Evolutionary conservation across 352 stramenopile genomes (phyloP).

Genomic region (Saprolegnia diclina): DNA sequence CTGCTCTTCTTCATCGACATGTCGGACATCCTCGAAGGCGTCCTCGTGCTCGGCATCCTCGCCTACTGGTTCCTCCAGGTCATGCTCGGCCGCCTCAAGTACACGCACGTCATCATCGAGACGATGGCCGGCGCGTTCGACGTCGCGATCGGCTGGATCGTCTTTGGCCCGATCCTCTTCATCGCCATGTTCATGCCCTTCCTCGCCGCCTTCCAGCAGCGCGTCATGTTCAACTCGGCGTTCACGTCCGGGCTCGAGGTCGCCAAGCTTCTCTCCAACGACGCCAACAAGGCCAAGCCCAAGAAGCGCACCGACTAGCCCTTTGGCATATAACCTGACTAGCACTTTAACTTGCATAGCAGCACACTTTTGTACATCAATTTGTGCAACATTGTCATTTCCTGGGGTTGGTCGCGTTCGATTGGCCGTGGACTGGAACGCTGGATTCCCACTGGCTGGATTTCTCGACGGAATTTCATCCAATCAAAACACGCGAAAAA

Average conservation of each 20-base stretch:
- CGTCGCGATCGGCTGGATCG: slow-evolving; percentile 21
- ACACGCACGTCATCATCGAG: slow-evolving; percentile 26
- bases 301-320: slow-evolving; percentile 48
- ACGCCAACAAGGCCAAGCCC: slow-evolving; percentile 55
- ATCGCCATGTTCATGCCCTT: slow-evolving; percentile 30
- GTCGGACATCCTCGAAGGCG: not conserved
- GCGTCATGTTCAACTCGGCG: slow-evolving; percentile 29
- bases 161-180: slow-evolving; percentile 28
- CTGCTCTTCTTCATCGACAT: slow-evolving; percentile 28
- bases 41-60: not conserved
- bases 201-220: slow-evolving; percentile 24
- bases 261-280: slow-evolving; percentile 23
- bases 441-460: no score
- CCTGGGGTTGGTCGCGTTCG: no score
- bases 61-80: slow-evolving; percentile 22
- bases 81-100: slow-evolving; percentile 14
- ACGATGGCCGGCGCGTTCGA: slow-evolving; percentile 19
- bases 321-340: no score
- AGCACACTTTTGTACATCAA: no score
- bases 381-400: no score
- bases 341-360: no score
- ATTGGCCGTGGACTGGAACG: no score
- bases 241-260: slow-evolving; percentile 29
- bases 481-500: no score
- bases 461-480: no score